Conservation (phyloP, 2,329 filamentous ascomycete genomes). For the Plenodomus biglobosus region DNA sequence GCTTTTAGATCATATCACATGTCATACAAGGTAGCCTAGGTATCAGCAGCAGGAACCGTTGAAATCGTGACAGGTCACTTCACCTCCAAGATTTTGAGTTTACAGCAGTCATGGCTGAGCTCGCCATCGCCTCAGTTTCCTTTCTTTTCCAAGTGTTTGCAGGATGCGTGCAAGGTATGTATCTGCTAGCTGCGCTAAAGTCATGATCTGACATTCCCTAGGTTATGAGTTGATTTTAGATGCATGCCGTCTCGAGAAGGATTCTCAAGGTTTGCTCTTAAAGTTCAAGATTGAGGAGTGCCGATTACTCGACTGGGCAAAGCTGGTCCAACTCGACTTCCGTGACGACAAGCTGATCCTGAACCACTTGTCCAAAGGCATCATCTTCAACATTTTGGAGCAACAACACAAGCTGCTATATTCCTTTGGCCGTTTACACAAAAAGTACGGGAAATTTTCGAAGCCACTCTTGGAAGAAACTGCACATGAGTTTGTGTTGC, state of each 20-base stretch:
- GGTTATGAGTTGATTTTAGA: conserved; percentile 45
- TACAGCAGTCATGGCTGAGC: conserved; percentile 22
- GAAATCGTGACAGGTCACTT: not conserved
- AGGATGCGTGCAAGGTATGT: conserved; percentile 40
- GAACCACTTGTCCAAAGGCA: conserved; percentile 35
- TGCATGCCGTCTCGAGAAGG: conserved; percentile 34
- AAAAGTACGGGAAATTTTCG: conserved; percentile 32
- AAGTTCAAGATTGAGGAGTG: conserved; percentile 43
- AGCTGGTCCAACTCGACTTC: conserved; percentile 37
- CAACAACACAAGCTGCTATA: conserved; percentile 37
- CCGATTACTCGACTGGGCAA: conserved; percentile 44
- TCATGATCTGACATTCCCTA: conserved; percentile 3
- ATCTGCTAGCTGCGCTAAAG: not conserved
- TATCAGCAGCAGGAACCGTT: not conserved
- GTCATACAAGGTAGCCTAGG: not conserved
- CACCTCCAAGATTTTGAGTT: not conserved
- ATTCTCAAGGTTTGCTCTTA: conserved; percentile 40
- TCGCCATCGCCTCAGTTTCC: conserved; percentile 31
- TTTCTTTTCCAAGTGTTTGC: conserved; percentile 43
- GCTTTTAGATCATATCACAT: not conserved
- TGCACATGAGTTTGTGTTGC: not conserved
- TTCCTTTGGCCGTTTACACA: conserved; percentile 37
- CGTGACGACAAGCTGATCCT: conserved; percentile 36
- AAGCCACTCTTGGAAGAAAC: conserved; percentile 35
- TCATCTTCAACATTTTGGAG: conserved; percentile 41